Evolutionary conservation across 306 rosid genomes (phyloP).

Genomic region (Crataegus laevigata): DNA sequence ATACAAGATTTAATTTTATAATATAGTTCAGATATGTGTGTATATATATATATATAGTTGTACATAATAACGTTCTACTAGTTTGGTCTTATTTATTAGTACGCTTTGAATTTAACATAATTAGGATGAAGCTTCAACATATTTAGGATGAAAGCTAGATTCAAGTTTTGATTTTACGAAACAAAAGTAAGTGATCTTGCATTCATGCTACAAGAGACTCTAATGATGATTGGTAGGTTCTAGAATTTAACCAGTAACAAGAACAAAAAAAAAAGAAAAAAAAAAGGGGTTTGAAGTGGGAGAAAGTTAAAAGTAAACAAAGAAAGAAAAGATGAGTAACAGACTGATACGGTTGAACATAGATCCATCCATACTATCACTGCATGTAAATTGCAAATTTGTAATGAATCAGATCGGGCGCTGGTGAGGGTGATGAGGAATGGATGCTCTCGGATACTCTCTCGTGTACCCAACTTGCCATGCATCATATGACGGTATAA

Average conservation of each 20-base stretch:
- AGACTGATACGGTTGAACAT: neutral
- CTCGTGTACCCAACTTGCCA: neutral
- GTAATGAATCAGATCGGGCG: neutral
- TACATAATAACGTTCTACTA: too few relatives aligned
- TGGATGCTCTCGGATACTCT: neutral
- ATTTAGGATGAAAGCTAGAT: neutral
- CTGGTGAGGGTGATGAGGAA: neutral
- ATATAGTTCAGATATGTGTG: too few relatives aligned
- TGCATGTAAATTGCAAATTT: neutral
- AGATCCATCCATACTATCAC: neutral
- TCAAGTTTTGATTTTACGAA: neutral
- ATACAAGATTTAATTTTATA: neutral
- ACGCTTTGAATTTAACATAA: neutral
- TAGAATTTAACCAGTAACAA: too few relatives aligned
- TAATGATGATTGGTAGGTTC: too few relatives aligned
- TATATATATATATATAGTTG: too few relatives aligned
- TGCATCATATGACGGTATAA: neutral
- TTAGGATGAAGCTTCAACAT: too few relatives aligned
- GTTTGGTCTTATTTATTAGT: neutral
- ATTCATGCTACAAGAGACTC: too few relatives aligned
- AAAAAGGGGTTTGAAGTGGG: neutral
- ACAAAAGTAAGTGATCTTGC: neutral
- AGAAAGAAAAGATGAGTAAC: neutral
- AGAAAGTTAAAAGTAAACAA: neutral
- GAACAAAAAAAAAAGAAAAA: too few relatives aligned